Evolutionary conservation across 768 basidiomycete genomes (phyloP).

Genomic region (Boletus sp.): DNA sequence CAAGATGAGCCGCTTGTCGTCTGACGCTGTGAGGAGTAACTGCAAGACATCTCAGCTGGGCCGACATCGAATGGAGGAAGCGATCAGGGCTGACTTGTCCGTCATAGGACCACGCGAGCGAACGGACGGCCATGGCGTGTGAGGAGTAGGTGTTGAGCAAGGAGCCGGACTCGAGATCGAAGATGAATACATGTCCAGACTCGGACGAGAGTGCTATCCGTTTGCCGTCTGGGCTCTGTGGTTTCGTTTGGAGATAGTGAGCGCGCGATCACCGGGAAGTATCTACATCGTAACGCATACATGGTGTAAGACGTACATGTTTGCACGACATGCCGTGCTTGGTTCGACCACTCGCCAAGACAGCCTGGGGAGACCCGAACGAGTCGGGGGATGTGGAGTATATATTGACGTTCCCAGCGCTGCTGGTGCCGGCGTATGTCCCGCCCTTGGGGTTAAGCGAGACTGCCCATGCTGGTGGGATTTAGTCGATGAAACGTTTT

Average conservation of each 20-base stretch:
- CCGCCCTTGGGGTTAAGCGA: constrained; percentile 74
- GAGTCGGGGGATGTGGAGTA: constrained; percentile 66
- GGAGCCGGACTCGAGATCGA: constrained; percentile 70
- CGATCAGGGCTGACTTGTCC: constrained; percentile 58
- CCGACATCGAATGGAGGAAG: neutral
- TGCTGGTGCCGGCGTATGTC: constrained; percentile 73
- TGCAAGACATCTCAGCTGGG: constrained; percentile 30
- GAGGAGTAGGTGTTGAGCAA: constrained; percentile 74
- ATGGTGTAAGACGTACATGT: constrained; percentile 48
- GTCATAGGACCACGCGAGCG: constrained; percentile 87
- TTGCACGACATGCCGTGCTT: constrained; percentile 78
- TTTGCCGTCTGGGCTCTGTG: constrained; percentile 84
- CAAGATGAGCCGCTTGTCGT: constrained; percentile 87
- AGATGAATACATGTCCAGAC: constrained; percentile 83
- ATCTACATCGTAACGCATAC: neutral
- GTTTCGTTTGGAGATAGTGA: neutral
- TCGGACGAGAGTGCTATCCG: constrained; percentile 81
- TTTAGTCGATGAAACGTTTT: neutral
- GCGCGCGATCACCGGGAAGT: neutral
- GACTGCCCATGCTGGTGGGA: constrained; percentile 70
- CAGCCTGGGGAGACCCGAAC: constrained; percentile 63
- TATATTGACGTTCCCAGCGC: constrained; percentile 67
- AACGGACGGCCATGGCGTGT: constrained; percentile 88
- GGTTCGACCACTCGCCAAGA: constrained; percentile 62
- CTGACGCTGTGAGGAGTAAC: constrained; percentile 87